Conservation (phyloP, 129 eudicot genomes). For the Chrysanthemum lavandulifolium region DNA sequence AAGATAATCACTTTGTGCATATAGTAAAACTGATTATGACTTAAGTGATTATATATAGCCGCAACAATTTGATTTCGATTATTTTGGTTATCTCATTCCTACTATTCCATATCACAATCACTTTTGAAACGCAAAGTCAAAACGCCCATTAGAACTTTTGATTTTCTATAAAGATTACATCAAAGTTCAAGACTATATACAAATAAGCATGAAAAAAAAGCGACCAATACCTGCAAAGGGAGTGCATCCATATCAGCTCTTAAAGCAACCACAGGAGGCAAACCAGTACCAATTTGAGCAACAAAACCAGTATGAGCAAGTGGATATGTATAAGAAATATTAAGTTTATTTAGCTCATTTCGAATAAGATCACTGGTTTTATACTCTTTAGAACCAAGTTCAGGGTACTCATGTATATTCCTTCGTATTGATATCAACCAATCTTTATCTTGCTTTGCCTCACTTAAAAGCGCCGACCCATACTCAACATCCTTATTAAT, state of each 20-base stretch:
- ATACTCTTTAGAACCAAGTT: conserved; percentile 66
- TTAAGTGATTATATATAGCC: too few relatives aligned
- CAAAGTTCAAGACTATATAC: too few relatives aligned
- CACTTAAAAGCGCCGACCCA: conserved; percentile 33
- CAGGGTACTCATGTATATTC: conserved; percentile 80
- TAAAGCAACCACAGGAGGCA: conserved; percentile 71
- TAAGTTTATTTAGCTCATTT: conserved; percentile 54
- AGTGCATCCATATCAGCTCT: conserved; percentile 95
- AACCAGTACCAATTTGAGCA: conserved; percentile 75
- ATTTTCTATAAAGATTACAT: too few relatives aligned
- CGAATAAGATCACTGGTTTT: conserved; percentile 85
- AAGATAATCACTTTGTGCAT: too few relatives aligned
- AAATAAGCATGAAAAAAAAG: too few relatives aligned
- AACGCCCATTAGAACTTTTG: too few relatives aligned
- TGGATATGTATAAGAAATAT: conserved; percentile 64
- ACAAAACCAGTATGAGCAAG: conserved; percentile 72
- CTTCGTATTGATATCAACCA: conserved; percentile 78
- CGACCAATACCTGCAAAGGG: conserved; percentile 63
- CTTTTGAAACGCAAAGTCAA: too few relatives aligned
- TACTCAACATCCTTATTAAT: conserved; percentile 34
- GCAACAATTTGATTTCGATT: too few relatives aligned
- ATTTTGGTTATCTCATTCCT: too few relatives aligned
- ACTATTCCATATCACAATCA: too few relatives aligned
- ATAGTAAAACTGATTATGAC: too few relatives aligned
- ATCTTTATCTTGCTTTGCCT: conserved; percentile 50